These are phyloP conservation scores for Sugiyamaella valdiviana DNA, from an alignment of 805 yeast genomes.

Conservation along the genomic window DNA sequence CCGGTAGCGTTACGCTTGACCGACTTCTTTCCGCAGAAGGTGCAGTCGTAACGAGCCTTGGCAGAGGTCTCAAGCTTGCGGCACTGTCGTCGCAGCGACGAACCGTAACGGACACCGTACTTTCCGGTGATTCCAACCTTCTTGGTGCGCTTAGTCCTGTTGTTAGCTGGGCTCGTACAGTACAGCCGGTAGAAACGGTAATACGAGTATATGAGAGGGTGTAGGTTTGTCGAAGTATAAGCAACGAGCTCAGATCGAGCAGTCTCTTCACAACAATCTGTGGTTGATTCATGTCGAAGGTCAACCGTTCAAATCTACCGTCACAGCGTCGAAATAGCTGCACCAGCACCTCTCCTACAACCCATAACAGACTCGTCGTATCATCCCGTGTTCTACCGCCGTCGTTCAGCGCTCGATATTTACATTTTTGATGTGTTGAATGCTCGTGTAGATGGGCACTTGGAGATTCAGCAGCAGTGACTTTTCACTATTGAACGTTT, in stretches of 20 bases:
- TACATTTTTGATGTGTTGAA: background rate
- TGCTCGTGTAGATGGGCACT: background rate
- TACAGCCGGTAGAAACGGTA: no score
- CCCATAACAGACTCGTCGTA: no score
- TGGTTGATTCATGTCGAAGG: no score
- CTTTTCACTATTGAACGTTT: background rate
- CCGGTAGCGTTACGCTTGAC: constrained; percentile 98
- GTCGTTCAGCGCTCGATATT: no score
- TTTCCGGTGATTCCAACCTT: constrained; percentile 99
- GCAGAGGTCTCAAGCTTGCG: constrained; percentile 98
- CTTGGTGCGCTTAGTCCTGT: constrained; percentile 99
- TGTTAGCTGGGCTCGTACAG: background rate
- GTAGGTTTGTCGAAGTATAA: no score
- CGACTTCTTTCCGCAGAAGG: constrained; percentile 99
- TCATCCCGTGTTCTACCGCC: no score
- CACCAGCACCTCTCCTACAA: no score
- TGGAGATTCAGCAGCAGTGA: background rate
- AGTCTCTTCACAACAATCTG: no score
- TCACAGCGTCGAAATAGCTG: no score
- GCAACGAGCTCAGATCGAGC: no score
- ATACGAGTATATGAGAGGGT: no score
- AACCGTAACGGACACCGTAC: constrained; percentile 99
- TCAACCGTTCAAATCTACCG: no score
- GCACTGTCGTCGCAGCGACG: constrained; percentile 99
- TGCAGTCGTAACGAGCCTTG: constrained; percentile 97